Evolutionary conservation across 2,329 filamentous ascomycete species (phyloP), one percentile per base, ranked within the genome.

Genomic region (Passalora sequoiae): DNA sequence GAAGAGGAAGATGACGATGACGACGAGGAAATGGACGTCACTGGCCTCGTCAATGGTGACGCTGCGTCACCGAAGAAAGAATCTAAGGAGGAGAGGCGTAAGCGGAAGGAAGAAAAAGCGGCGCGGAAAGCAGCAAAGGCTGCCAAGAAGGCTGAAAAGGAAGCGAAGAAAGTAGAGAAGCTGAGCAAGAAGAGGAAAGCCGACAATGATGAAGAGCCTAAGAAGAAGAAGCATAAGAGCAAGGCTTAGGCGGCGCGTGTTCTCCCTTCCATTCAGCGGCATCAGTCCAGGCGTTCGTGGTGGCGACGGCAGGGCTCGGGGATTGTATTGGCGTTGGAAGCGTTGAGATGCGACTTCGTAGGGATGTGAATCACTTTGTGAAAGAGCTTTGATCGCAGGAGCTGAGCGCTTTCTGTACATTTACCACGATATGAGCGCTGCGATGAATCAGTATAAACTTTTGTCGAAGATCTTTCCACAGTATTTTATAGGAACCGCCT

Each of bases 121-220:
- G 53, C 44, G 20, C 40, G 57, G 49, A 53, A 54, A 35, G 47
- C 54, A 9, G 47, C 38, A 24, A 61, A 64, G 44, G 55, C 56
- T 2, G 56, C 58, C 44, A 64, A 63, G 57, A 66, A 67, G 54
- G 66, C 66, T 4, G 50, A 54, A 40, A 67, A 67, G 53, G 64
- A 64, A 12, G 52, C 48, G 33, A 63, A 60, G 38, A 35, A 53
- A 20, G 57, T 55, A 29, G 50, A 52, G 31, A 46, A 53, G 25
- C 44, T 50, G 32, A 27, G 29, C 15, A 56, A 59, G 51, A 56
- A 48, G 67, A 43, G 73, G 68, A 46, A 57, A 43, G 71, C 69
- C 60, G 63, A 66, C 48, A 63, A 70, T 50, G 65, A 69, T 51
- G 65, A 66, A 24, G 49, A 49, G 69, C 76, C 85, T 64, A 80